Base-by-base conservation (phyloP, 2,329 filamentous ascomycete species). In the Annulohypoxylon truncatum region DNA sequence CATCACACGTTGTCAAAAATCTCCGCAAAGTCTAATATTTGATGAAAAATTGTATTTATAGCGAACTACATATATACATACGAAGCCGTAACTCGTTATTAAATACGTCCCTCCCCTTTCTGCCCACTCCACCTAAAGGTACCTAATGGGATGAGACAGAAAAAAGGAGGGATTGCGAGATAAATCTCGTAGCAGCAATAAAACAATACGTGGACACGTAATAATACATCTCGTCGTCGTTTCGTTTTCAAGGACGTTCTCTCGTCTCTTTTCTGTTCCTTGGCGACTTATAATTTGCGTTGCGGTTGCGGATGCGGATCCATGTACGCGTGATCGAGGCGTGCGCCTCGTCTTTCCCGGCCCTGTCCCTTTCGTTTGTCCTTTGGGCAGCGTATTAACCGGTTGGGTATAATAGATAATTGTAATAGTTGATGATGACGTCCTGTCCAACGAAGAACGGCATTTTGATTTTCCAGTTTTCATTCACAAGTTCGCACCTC, bases 361-460 rank as follows among this genome's bases (percentile, higher is more conserved):
- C 28, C 53, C 48, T 48, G 15, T 44, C 47, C 35, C 31, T 3
- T 26, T n/a, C n/a, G 3, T 26, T 57, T 59, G 8, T 35, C 42
- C 8, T 48, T 24, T 51, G 48, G 38, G 48, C 29, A 48, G 56
- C 61, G 28, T 65, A 42, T n/a, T 56, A 54, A 29, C 57, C 44
- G 61, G 61, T 54, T 44, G 66, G 66, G 66, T 66, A 66, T 68
- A 60, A 59, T 59, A 55, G 50, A 59, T 59, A 55, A 33, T 52
- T 40, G 38, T 56, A n/a, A 12, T 35, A 20, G 38, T 12, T 48
- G 31, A 54, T 28, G 20, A 35, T 42, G 60, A 52, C 28, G 38
- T 47, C 22, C 29, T 47, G 35, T 47, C 20, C 48, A 46, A 38
- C 13, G 29, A 33, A 48, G n/a, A 50, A 58, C 18, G 46, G 29